These are phyloP conservation scores for Diatrype stigma DNA, from an alignment of 2,329 filamentous ascomycete genomes.

Conservation along the genomic window DNA sequence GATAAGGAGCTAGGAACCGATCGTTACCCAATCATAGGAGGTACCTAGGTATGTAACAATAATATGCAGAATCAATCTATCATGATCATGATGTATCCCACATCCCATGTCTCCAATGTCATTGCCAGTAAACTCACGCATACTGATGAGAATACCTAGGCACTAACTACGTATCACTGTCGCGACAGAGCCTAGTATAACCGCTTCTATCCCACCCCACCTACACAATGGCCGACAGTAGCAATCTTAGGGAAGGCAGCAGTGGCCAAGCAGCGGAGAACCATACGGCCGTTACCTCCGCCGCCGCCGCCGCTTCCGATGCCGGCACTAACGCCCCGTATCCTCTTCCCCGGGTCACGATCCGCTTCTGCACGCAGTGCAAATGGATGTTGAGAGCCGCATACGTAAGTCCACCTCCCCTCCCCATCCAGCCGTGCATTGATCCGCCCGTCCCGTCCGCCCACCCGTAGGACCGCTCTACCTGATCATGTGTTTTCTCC, in stretches of 20 bases:
- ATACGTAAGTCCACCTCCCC: constrained; percentile 56
- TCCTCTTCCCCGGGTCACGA: constrained; percentile 70
- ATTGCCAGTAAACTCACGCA: no score
- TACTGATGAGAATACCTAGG: no score
- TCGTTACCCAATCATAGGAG: no score
- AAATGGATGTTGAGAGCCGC: constrained; percentile 86
- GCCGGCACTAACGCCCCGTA: no score
- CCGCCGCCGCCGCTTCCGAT: constrained; percentile 17
- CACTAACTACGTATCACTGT: no score
- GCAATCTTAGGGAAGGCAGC: background rate
- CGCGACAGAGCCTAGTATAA: background rate
- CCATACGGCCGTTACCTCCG: background rate
- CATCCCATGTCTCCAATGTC: no score
- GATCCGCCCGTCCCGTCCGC: background rate
- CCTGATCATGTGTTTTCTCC: no score
- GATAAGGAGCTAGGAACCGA: no score
- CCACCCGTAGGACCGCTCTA: no score
- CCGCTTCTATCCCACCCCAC: background rate
- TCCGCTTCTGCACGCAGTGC: constrained; percentile 90
- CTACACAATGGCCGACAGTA: background rate
- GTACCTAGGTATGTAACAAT: no score
- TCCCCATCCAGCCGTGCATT: background rate
- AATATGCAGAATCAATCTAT: no score
- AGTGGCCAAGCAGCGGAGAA: background rate
- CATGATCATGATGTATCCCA: no score